Conservation (phyloP, 805 yeast genomes). For the Starmera pachycereana region DNA sequence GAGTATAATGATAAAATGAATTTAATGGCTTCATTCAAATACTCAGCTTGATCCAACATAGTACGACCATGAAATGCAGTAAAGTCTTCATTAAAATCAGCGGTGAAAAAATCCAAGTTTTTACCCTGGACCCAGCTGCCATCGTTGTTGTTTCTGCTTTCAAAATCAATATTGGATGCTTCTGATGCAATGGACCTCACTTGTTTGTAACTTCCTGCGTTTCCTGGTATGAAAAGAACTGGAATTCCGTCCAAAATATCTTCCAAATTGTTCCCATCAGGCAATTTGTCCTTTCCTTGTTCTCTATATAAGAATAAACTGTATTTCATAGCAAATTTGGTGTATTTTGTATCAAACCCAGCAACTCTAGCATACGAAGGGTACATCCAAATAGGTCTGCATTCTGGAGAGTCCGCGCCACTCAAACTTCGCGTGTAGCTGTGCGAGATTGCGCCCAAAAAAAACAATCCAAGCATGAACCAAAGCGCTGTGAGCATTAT, state of each 20-base stretch:
- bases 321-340: conserved; percentile 70
- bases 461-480: conserved; percentile 1
- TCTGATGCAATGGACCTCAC: conserved; percentile 88
- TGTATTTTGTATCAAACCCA: conserved; percentile 62
- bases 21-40: conserved; percentile 74
- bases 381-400: conserved; percentile 67
- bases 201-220: conserved; percentile 91
- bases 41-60: conserved; percentile 87
- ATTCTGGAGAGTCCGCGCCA: conserved; percentile 44
- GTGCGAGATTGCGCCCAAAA: neutral
- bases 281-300: conserved; percentile 54
- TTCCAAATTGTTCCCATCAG: conserved; percentile 29
- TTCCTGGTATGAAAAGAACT: conserved; percentile 90
- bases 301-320: conserved; percentile 82
- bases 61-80: conserved; percentile 96
- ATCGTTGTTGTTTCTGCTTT: conserved; percentile 15
- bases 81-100: conserved; percentile 91
- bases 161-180: conserved; percentile 45
- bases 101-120: conserved; percentile 76
- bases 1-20: conserved; percentile 65
- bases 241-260: conserved; percentile 59
- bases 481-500: neutral
- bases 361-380: conserved; percentile 73
- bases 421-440: neutral
- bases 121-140: conserved; percentile 20